Evolutionary conservation across 1,284 basidiomycete species (phyloP), one percentile per base, ranked within the genome.

Genomic region (Trametes hirsuta): DNA sequence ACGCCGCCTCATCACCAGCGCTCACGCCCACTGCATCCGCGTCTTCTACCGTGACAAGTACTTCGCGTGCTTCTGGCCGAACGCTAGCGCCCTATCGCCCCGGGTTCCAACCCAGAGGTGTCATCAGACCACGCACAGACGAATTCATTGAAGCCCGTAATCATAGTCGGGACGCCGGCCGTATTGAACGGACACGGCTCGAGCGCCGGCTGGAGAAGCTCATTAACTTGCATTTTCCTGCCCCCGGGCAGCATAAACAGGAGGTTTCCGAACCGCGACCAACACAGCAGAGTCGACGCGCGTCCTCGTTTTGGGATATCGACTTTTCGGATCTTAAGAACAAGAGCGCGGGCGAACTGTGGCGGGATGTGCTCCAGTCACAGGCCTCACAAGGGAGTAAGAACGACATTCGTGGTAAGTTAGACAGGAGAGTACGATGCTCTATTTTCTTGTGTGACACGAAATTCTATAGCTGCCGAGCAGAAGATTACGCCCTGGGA

Each of bases 401-500:
- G 66, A 77, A 74, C 22, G 84, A 87, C 65, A 79, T 86, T 46
- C 78, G 90, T 77, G 82, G 89, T 89, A 60, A 53, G 75, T 71
- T 18, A 42, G 36, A 36, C 54, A 14, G 24, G 42, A 44, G 41
- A 44, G 48, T 40, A 2, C 15, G 9, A 0, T 22, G n/a, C 8
- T 12, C 12, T 6, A 4, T 58, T 54, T 40, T 45, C 66, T 18
- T 18, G 18, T 46, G 57, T 62, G 52, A 58, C 48, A 25, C 30
- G 10, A 11, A 49, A 6, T 55, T 53, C 24, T 8, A 30, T 62
- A 93, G 93, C 84, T 56, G 87, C 87, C 2, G 97, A 99, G 74
- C 95, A 98, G 76, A 80, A 83, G 36, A 96, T 99, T 67, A 95
- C 98, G 3, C 94, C 95, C 12, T 99, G 97, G 97, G 88, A 98